These are phyloP conservation scores for Toxoplasma gondii DNA, from an alignment of 169 alveolate genomes.

Conservation along the genomic window DNA sequence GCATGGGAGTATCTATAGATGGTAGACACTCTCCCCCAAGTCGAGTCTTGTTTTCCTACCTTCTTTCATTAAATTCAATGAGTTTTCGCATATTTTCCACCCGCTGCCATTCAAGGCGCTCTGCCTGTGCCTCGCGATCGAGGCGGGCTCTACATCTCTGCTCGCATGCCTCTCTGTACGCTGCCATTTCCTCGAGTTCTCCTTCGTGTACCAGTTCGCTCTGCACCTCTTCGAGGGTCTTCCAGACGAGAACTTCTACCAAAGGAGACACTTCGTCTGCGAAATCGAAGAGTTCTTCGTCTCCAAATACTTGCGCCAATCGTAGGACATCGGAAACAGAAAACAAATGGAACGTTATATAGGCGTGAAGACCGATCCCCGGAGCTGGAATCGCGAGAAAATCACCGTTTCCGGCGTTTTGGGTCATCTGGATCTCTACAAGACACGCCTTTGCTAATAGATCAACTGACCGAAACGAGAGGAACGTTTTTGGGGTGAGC, in stretches of 20 bases:
- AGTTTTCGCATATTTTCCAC: not conserved
- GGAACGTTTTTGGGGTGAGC: no score
- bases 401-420: no score
- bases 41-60: not conserved
- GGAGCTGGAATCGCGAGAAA: no score
- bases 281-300: slow-evolving; percentile 24
- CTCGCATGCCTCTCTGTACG: not conserved
- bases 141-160: not conserved
- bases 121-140: not conserved
- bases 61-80: not conserved
- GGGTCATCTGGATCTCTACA: no score
- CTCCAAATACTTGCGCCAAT: not conserved
- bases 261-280: slow-evolving; percentile 18
- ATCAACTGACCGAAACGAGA: no score
- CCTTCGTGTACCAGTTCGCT: not conserved
- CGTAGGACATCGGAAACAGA: not conserved
- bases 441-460: no score
- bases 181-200: not conserved
- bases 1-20: no score
- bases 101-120: not conserved
- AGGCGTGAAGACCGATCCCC: no score
- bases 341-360: no score
- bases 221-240: slow-evolving; percentile 15
- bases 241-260: not conserved
- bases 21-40: no score